phyloP scores from a whole-genome alignment of 495 filamentous ascomycete genomes.

The Lichina pygmaea region DNA sequence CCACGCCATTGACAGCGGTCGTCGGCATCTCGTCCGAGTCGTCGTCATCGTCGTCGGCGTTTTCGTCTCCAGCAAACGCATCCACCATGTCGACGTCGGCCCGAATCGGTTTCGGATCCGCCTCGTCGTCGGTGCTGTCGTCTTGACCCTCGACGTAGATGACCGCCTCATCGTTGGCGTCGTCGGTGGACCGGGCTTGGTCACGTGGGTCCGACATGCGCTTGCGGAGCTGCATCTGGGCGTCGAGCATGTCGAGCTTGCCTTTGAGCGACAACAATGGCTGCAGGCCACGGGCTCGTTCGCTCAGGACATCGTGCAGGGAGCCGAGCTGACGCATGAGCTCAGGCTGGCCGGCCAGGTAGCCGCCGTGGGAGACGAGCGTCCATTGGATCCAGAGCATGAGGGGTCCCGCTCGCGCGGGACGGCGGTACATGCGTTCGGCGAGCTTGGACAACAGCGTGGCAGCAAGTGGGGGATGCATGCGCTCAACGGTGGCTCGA shows the following conservation, averaged over 20 bases:
- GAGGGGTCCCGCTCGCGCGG: slow-evolving; percentile 70
- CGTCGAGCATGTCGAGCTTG: slow-evolving; percentile 70
- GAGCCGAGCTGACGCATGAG: slow-evolving; percentile 47
- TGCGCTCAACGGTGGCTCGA: slow-evolving; percentile 63
- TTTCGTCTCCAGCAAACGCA: slow-evolving; percentile 8
- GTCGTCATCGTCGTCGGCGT: slow-evolving; percentile 7
- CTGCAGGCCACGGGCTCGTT: slow-evolving; percentile 57
- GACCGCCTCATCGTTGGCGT: slow-evolving; percentile 30
- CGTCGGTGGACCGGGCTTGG: neutral
- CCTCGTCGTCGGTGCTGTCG: slow-evolving; percentile 12
- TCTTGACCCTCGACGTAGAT: slow-evolving; percentile 66
- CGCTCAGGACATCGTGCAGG: slow-evolving; percentile 59
- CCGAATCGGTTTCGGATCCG: slow-evolving; percentile 3
- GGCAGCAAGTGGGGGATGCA: slow-evolving; percentile 60
- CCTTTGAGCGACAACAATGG: slow-evolving; percentile 72
- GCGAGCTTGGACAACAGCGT: slow-evolving; percentile 59
- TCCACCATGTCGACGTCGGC: slow-evolving; percentile 7
- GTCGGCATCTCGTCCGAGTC: slow-evolving; percentile 20
- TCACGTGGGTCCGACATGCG: slow-evolving; percentile 9
- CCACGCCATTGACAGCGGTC: slow-evolving; percentile 14
- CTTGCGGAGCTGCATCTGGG: slow-evolving; percentile 57
- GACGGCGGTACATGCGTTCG: slow-evolving; percentile 61
- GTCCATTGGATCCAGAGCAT: slow-evolving; percentile 95
- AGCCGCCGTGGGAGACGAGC: slow-evolving; percentile 80
- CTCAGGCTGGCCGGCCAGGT: slow-evolving; percentile 56